phyloP scores from a whole-genome alignment of 2,329 filamentous ascomycete species.

The Ophiostoma ulmi region DNA sequence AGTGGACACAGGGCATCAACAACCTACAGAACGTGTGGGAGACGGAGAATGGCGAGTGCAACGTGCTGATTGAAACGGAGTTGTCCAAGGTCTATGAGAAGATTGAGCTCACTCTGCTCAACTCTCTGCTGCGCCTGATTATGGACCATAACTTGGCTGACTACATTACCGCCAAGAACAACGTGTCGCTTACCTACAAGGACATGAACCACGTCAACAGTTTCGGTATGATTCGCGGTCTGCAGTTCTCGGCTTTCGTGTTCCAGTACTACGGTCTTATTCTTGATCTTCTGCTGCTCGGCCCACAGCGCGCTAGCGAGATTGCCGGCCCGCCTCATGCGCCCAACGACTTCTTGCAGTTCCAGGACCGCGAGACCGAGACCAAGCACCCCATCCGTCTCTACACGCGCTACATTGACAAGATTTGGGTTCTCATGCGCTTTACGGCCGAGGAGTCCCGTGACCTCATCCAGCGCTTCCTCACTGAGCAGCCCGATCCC shows the following conservation, averaged over 20 bases:
- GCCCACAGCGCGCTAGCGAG: conserved; percentile 92
- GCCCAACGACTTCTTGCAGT: conserved; percentile 96
- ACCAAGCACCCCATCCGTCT: conserved; percentile 89
- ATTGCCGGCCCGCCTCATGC: conserved; percentile 90
- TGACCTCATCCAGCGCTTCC: conserved; percentile 92
- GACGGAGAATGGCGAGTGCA: conserved; percentile 87
- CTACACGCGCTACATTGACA: conserved; percentile 97
- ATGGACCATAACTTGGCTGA: conserved; percentile 99
- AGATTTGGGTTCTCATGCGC: conserved; percentile 95
- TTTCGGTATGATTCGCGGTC: conserved; percentile 94
- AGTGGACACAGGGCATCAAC: conserved; percentile 99
- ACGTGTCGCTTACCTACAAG: conserved; percentile 98
- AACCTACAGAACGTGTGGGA: conserved; percentile 96
- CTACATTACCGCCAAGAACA: conserved; percentile 99
- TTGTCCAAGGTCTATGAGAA: conserved; percentile 99
- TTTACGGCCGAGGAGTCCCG: conserved; percentile 92
- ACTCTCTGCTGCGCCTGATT: conserved; percentile 85
- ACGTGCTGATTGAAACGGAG: conserved; percentile 97
- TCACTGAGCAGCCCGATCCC: conserved; percentile 96
- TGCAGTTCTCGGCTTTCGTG: conserved; percentile 97
- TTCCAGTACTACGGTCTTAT: conserved; percentile 99
- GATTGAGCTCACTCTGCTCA: conserved; percentile 92
- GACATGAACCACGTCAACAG: conserved; percentile 99
- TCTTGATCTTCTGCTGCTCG: conserved; percentile 84
- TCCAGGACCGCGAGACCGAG: conserved; percentile 88